phyloP scores from a whole-genome alignment of 2,329 filamentous ascomycete genomes.

The Pseudogymnoascus sp. region DNA sequence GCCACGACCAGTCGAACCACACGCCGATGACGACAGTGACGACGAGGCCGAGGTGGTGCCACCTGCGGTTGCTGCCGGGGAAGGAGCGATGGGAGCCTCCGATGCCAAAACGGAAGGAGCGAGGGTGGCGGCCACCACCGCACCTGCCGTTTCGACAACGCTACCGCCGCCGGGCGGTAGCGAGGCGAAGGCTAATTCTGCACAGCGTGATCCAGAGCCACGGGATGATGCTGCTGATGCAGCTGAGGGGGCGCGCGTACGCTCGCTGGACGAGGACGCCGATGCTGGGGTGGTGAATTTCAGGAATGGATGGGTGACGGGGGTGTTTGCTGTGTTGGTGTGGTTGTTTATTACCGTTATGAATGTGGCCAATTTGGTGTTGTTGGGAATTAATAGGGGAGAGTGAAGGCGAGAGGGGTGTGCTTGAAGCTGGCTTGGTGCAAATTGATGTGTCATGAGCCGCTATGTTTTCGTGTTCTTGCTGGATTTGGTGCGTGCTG shows the following conservation, averaged over 20 bases:
- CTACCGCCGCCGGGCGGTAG: constrained; percentile 9
- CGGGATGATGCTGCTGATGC: neutral
- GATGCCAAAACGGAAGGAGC: constrained; percentile 13
- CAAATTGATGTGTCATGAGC: neutral
- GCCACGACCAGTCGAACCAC: constrained; percentile 30
- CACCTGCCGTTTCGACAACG: constrained; percentile 3
- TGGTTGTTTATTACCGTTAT: constrained; percentile 70
- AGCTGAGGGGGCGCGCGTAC: neutral
- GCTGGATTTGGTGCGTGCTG: neutral
- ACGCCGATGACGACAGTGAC: constrained; percentile 24
- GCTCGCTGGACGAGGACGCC: constrained; percentile 24
- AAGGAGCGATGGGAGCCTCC: neutral
- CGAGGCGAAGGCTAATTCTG: neutral
- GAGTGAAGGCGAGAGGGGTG: neutral
- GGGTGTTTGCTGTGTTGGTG: constrained; percentile 49
- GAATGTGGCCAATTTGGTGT: constrained; percentile 69
- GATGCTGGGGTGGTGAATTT: constrained; percentile 38
- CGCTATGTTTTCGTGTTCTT: neutral
- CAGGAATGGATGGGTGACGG: constrained; percentile 62
- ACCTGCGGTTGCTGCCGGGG: neutral
- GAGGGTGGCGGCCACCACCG: neutral
- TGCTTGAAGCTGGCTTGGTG: neutral
- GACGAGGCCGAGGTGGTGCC: constrained; percentile 9
- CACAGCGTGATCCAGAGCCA: neutral
- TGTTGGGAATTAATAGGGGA: constrained; percentile 41